Percentiles rank a stretch among this genome's conserved stretches.
These are phyloP conservation scores for Beauveria rudraprayagi DNA, from an alignment of 2,329 filamentous ascomycete species.

Conservation along the genomic window DNA sequence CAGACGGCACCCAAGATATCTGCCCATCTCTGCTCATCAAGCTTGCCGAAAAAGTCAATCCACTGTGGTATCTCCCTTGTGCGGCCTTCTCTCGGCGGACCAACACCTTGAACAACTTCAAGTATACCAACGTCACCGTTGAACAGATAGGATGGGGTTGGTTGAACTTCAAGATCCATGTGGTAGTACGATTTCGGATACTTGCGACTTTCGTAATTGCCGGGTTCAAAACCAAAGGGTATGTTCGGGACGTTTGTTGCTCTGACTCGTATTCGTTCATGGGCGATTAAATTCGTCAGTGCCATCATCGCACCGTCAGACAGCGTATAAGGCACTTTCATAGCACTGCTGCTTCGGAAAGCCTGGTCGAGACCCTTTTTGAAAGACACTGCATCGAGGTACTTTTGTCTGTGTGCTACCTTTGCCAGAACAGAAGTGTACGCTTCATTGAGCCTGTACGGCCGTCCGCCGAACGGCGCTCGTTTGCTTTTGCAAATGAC, in stretches of 20 bases:
- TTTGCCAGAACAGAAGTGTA: conserved; percentile 51
- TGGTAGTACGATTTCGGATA: conserved; percentile 58
- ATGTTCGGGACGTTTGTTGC: conserved; percentile 50
- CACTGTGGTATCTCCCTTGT: conserved; percentile 57
- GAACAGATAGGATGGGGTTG: conserved; percentile 56
- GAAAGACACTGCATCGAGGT: conserved; percentile 49
- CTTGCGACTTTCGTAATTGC: conserved; percentile 62
- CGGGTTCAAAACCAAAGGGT: conserved; percentile 62
- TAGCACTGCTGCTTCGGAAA: conserved; percentile 36
- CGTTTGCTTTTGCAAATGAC: conserved; percentile 54
- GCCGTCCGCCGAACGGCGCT: conserved; percentile 48
- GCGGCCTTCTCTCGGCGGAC: conserved; percentile 35
- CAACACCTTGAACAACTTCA: conserved; percentile 24
- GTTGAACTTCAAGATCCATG: conserved; percentile 53
- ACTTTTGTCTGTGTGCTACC: conserved; percentile 44
- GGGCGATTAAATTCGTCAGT: conserved; percentile 55
- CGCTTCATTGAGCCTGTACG: conserved; percentile 54
- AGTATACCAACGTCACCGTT: conserved; percentile 41
- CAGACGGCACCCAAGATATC: conserved; percentile 54
- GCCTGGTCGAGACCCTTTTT: conserved; percentile 51
- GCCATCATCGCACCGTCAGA: conserved; percentile 60
- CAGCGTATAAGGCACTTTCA: conserved; percentile 47
- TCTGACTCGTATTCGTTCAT: conserved; percentile 46
- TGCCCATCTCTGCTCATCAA: conserved; percentile 55
- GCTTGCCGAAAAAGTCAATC: conserved; percentile 58